Base-by-base conservation (phyloP, 352 stramenopile genomes). In the Globisporangium nunn region DNA sequence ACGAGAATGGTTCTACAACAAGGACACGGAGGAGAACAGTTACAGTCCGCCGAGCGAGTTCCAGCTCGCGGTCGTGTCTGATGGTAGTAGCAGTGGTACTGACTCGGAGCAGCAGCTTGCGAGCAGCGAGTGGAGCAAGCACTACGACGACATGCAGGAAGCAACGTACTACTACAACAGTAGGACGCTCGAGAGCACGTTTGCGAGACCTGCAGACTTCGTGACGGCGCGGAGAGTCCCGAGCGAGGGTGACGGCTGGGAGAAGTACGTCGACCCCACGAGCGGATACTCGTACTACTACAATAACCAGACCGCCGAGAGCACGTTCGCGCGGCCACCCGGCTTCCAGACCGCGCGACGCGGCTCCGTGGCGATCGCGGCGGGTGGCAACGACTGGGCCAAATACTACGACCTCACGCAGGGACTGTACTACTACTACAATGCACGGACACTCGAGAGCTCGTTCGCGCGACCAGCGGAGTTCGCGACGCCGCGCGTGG, bases 141-240 rank as follows among this genome's bases (percentile, higher is more conserved):
- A 68, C 69, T 87, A 89, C 29, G 80, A 90, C 14, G 73, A 83
- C 14, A 7, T n/a, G 3, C 40, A 72, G 7, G 78, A 65, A 15
- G 73, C 70, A 12, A 50, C 55, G 12, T 94, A 94, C 63, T 96
- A 91, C 66, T 93, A 85, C 71, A 93, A 95, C 67, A 59, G 72
- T 50, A 52, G 57, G 46, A 92, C 84, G 0, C 71, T 69, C 39
- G 81, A 90, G 61, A 87, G 79, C 35, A 86, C 73, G 46, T 96
- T 84, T 61, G 56, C 61, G 31, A 58, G 72, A 0, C 66, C 66
- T 1, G 62, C 68, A 39, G 59, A 66, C 50, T 76, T 76, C 46
- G 53, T 57, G 33, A 71, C 67, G 1, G 56, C 18, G 43, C 43
- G 43, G 43, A 2, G 6, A 48, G n/a, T n/a, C 4, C 18, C 43